Conservation (phyloP, 345 rosid species). For the Geranium rotundifolium region DNA sequence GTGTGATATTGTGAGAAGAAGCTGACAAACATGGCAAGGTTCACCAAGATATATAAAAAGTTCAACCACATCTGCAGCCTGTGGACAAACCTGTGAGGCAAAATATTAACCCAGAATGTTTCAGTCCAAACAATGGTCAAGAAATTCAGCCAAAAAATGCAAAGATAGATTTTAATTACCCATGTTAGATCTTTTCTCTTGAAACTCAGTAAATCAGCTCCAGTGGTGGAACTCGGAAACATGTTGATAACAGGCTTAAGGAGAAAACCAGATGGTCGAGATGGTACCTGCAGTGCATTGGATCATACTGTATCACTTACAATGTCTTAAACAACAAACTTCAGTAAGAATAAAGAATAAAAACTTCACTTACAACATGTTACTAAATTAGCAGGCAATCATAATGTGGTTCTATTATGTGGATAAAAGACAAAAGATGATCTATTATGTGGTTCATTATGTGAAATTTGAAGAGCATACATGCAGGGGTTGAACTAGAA, state of each 20-base stretch:
- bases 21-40: slow-evolving; percentile 95
- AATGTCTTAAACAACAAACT: not conserved
- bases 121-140: not conserved
- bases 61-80: slow-evolving; percentile 77
- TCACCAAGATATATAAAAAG: slow-evolving; percentile 78
- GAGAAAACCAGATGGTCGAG: slow-evolving; percentile 72
- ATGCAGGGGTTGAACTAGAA: slow-evolving; percentile 71
- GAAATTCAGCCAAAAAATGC: slow-evolving; percentile 4
- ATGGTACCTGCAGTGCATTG: slow-evolving; percentile 50
- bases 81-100: slow-evolving; percentile 65
- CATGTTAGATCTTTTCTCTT: slow-evolving; percentile 68
- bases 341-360: not conserved
- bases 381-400: not conserved
- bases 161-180: slow-evolving; percentile 35
- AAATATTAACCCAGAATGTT: not conserved
- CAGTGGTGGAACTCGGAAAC: slow-evolving; percentile 41
- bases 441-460: not conserved
- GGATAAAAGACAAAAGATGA: not conserved
- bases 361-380: not conserved
- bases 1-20: slow-evolving; percentile 72
- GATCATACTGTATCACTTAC: not conserved
- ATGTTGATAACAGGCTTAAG: slow-evolving; percentile 78
- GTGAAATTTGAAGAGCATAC: slow-evolving; percentile 31
- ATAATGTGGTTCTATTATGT: not conserved
- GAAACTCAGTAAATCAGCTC: slow-evolving; percentile 65